These are phyloP conservation scores for Fusarium sp. DNA, from an alignment of 2,329 filamentous ascomycete species.

Conservation along the genomic window DNA sequence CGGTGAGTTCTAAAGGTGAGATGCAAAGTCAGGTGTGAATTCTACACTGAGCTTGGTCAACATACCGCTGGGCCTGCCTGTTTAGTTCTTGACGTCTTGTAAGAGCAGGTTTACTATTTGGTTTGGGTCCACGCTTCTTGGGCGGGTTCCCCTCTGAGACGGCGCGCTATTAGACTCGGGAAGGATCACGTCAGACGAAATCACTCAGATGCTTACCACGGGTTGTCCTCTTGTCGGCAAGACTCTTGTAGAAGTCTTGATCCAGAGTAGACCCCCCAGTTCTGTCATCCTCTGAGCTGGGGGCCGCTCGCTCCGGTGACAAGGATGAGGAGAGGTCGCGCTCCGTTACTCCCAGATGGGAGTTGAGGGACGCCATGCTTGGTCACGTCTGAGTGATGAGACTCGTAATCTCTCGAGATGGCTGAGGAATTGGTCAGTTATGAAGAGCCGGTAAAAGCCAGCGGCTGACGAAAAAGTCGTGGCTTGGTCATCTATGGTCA, in stretches of 20 bases:
- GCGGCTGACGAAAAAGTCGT: slow-evolving; percentile 10
- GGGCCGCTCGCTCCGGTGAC: slow-evolving; percentile 51
- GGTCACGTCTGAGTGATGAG: slow-evolving; percentile 15
- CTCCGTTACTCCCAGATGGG: slow-evolving; percentile 34
- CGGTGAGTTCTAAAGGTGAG: slow-evolving; percentile 80
- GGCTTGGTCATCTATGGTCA: slow-evolving; percentile 14
- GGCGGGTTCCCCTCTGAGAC: slow-evolving; percentile 79
- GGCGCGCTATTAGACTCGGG: slow-evolving; percentile 17
- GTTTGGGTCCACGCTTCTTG: slow-evolving; percentile 92
- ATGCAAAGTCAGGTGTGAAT: slow-evolving; percentile 17
- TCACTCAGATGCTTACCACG: slow-evolving; percentile 62
- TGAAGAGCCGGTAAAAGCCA: neutral
- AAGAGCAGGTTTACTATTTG: slow-evolving; percentile 92
- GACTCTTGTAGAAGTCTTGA: slow-evolving; percentile 69
- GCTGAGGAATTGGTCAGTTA: neutral
- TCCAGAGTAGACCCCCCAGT: slow-evolving; percentile 57
- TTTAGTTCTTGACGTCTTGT: slow-evolving; percentile 94
- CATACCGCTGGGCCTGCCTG: slow-evolving; percentile 90
- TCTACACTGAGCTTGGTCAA: neutral
- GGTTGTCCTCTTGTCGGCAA: slow-evolving; percentile 77
- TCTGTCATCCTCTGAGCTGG: slow-evolving; percentile 48
- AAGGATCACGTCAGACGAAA: neutral
- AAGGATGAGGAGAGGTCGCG: slow-evolving; percentile 57
- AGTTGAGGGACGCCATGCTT: slow-evolving; percentile 37
- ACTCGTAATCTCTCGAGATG: neutral